A percentile compares a stretch with the other conserved stretches of the same genome.
phyloP scores from a whole-genome alignment of 352 stramenopile genomes.

The Thraustotheca clavata region DNA sequence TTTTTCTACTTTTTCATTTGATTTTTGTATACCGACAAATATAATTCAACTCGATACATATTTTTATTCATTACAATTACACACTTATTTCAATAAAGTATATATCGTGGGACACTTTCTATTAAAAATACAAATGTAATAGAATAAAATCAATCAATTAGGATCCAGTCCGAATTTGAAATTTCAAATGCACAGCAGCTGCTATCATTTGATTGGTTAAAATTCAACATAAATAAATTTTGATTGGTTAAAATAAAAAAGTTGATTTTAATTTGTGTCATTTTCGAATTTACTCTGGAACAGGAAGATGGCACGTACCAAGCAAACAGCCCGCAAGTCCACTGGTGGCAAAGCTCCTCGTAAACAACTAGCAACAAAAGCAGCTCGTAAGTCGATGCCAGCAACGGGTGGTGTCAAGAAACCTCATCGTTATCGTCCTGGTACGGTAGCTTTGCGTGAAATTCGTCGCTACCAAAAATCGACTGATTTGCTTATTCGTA shows the following conservation, averaged over 20 bases:
- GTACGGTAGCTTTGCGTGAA: slow-evolving; percentile 86
- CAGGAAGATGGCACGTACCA: slow-evolving; percentile 89
- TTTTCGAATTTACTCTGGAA: slow-evolving; percentile 4
- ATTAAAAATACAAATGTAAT: background rate
- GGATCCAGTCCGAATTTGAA: slow-evolving; percentile 6
- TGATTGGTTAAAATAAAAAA: slow-evolving; percentile 14
- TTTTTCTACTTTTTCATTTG: background rate
- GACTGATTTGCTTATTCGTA: slow-evolving; percentile 89
- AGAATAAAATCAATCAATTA: background rate
- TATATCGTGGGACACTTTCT: background rate
- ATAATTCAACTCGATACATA: background rate
- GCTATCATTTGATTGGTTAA: slow-evolving; percentile 1
- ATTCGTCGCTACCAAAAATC: slow-evolving; percentile 92
- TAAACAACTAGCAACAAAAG: slow-evolving; percentile 92
- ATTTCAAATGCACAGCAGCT: background rate
- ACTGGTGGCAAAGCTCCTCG: slow-evolving; percentile 90
- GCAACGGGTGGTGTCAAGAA: slow-evolving; percentile 91
- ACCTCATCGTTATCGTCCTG: slow-evolving; percentile 61
- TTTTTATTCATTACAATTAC: slow-evolving; percentile 4
- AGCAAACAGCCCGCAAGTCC: slow-evolving; percentile 96
- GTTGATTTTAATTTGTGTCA: background rate
- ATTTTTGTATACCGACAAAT: background rate
- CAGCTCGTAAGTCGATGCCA: slow-evolving; percentile 86
- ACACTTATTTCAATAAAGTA: background rate
- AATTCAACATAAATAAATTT: too few species aligned